phyloP scores from a whole-genome alignment of 1,139 yeast species.

The Candida sojae region DNA sequence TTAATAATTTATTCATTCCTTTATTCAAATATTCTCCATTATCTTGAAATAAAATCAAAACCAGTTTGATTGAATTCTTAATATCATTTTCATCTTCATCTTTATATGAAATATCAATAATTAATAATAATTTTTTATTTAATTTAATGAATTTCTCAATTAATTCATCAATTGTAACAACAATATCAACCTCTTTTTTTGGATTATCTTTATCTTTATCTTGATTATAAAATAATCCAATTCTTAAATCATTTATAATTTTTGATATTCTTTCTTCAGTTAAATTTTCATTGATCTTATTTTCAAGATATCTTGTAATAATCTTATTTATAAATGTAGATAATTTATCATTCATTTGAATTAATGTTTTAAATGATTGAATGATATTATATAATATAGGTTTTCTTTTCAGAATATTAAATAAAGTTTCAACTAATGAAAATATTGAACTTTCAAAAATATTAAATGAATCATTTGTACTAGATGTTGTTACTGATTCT shows the following conservation, averaged over 20 bases:
- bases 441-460: constrained; percentile 23
- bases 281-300: constrained; percentile 17
- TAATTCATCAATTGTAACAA: constrained; percentile 8
- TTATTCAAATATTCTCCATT: constrained; percentile 5
- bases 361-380: constrained; percentile 12
- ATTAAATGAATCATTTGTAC: constrained; percentile 11
- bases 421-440: constrained; percentile 27
- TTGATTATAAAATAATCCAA: constrained; percentile 19
- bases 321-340: constrained; percentile 21
- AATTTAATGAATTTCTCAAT: constrained; percentile 5
- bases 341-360: constrained; percentile 16
- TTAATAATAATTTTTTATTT: neutral
- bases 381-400: constrained; percentile 27
- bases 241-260: constrained; percentile 21
- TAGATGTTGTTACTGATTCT: neutral
- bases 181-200: neutral
- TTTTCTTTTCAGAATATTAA: constrained; percentile 27
- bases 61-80: constrained; percentile 3
- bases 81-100: constrained; percentile 1
- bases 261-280: constrained; percentile 21
- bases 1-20: constrained; percentile 30
- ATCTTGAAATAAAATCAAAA: constrained; percentile 8
- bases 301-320: constrained; percentile 17
- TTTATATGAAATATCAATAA: constrained; percentile 1
- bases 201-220: neutral